These are phyloP conservation scores for Cercospora sp. DNA, from an alignment of 2,329 filamentous ascomycete species.

Conservation along the genomic window DNA sequence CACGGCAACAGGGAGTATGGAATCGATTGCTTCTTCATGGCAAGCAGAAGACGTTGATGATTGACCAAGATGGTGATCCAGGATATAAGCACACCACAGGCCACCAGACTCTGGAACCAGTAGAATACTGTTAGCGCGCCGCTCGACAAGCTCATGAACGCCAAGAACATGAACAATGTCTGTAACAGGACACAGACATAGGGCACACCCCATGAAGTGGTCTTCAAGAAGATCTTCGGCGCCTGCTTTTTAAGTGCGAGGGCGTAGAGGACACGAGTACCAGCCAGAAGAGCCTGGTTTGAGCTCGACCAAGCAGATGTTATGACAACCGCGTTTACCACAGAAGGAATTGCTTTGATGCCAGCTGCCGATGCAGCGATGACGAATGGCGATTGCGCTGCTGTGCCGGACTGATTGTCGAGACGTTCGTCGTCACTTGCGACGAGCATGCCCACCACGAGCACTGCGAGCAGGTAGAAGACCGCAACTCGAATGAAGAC, in stretches of 20 bases:
- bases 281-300: conserved; percentile 56
- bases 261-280: conserved; percentile 55
- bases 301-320: conserved; percentile 63
- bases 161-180: conserved; percentile 33
- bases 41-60: conserved; percentile 30
- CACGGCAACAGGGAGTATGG: conserved; percentile 30
- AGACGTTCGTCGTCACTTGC: conserved; percentile 42
- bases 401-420: conserved; percentile 36
- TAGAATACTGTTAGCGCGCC: conserved; percentile 64
- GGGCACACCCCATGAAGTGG: conserved; percentile 32
- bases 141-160: conserved; percentile 35
- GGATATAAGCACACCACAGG: conserved; percentile 62
- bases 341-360: conserved; percentile 59
- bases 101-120: conserved; percentile 64
- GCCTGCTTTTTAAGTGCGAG: conserved; percentile 65
- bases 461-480: conserved; percentile 45
- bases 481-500: conserved; percentile 32
- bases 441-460: conserved; percentile 43
- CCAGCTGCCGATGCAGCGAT: conserved; percentile 62
- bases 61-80: conserved; percentile 48
- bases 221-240: conserved; percentile 53
- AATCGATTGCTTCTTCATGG: conserved; percentile 32
- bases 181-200: conserved; percentile 32
- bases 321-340: conserved; percentile 68
- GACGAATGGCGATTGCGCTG: conserved; percentile 53